Evolutionary conservation across 2,329 filamentous ascomycete species (phyloP).

Genomic region (Blastomyces gilchristii): DNA sequence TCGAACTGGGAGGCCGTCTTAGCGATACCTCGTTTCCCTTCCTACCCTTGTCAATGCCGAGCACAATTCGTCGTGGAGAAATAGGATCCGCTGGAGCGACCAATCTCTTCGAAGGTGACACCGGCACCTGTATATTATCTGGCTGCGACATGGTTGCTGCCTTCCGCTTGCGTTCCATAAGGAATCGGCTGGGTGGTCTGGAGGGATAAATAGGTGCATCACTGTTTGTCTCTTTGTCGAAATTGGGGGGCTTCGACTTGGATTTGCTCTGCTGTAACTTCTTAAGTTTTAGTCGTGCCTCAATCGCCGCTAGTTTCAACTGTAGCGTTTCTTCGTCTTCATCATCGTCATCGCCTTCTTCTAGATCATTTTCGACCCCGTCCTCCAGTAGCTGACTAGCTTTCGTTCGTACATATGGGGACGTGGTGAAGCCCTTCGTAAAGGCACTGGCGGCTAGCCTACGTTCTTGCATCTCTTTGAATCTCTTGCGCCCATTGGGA

Average conservation of each 20-base stretch:
- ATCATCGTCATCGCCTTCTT: slow-evolving; percentile 46
- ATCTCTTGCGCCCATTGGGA: slow-evolving; percentile 67
- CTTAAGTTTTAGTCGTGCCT: slow-evolving; percentile 79
- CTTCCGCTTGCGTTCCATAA: slow-evolving; percentile 16
- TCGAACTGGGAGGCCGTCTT: slow-evolving; percentile 49
- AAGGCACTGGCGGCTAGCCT: slow-evolving; percentile 57
- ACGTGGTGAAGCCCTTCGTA: slow-evolving; percentile 16
- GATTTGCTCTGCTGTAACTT: slow-evolving; percentile 58
- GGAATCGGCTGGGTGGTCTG: slow-evolving; percentile 16
- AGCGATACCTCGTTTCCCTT: slow-evolving; percentile 73
- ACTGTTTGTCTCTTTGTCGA: slow-evolving; percentile 20
- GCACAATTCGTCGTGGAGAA: slow-evolving; percentile 66
- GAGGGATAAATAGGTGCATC: slow-evolving; percentile 16
- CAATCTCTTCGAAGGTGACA: slow-evolving; percentile 53
- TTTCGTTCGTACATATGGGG: slow-evolving; percentile 12
- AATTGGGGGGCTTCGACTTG: slow-evolving; percentile 31
- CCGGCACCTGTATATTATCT: slow-evolving; percentile 60
- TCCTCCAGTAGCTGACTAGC: slow-evolving; percentile 14
- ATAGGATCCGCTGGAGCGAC: slow-evolving; percentile 44
- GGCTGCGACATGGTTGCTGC: slow-evolving; percentile 14
- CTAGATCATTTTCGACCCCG: slow-evolving; percentile 31
- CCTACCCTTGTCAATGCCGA: slow-evolving; percentile 85
- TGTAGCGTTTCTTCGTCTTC: slow-evolving; percentile 77
- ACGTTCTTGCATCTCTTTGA: slow-evolving; percentile 57
- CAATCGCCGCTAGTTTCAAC: slow-evolving; percentile 76